Evolutionary conservation across 176 grass and related monocot genomes (phyloP), one percentile per base, ranked within the genome.

Genomic region (Paspalum vaginatum): DNA sequence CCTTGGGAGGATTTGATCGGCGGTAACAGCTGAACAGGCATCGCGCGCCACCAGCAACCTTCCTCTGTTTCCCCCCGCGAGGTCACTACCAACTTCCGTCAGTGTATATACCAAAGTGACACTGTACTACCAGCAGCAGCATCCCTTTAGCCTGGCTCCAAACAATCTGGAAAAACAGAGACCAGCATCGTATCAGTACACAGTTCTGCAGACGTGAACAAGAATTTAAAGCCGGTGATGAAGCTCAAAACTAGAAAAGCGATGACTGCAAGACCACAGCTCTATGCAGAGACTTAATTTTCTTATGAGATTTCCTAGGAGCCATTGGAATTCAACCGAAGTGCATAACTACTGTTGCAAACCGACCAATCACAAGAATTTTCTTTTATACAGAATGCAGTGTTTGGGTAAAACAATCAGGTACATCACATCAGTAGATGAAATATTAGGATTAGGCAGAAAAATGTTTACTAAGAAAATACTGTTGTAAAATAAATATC

Each of bases 111-210:
- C 47, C 58, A 40, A 87, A 50, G 20, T 42, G 40, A 46, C 11
- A 47, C 53, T 85, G 13, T 5, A 25, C 57, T 49, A 81, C 37
- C 52, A 68, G 46, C 39, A 55, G 49, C 52, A 84, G 22, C 70
- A 63, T 37, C 62, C 15, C 47, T 56, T 78, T 32, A 83, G 40
- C 39, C 72, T 78, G 70, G 45, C 54, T 75, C 18, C 57, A 62
- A 84, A 51, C 24, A 71, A 76, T 55, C 64, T 81, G 82, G 22
- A 74, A 79, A 15, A 64, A 4, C 20, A 42, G 20, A 74, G 8
- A 53, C 8, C 69, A 25, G 76, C 80, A 77, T 44, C 17, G 45
- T 24, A 68, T 68, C 12, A 39, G 74, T 74, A 74, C 20, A 74
- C 16, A 59, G 67, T 15, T 44, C 9, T 50, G 20, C 12, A 32